phyloP scores from a whole-genome alignment of 2,329 filamentous ascomycete genomes.

The Elsinoe batatas region DNA sequence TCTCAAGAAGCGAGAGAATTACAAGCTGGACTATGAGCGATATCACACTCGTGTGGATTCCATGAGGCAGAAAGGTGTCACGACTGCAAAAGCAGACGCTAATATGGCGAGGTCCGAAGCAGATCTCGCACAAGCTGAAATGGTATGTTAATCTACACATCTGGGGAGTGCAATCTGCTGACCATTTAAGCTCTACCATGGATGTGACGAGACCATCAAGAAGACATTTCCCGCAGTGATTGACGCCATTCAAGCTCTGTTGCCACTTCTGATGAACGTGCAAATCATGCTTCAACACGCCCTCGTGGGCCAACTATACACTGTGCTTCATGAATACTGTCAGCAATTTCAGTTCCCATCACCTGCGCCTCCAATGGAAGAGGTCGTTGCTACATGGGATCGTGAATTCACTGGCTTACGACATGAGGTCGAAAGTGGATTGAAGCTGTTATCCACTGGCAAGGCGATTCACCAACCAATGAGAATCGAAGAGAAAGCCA shows the following conservation, averaged over 20 bases:
- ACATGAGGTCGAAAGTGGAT: conserved; percentile 52
- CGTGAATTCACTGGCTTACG: conserved; percentile 53
- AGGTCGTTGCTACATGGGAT: conserved; percentile 59
- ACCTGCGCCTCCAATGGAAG: conserved; percentile 61
- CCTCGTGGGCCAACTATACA: conserved; percentile 69
- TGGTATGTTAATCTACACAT: conserved; percentile 37
- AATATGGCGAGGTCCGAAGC: conserved; percentile 60
- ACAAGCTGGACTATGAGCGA: conserved; percentile 63
- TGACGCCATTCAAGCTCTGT: conserved; percentile 59
- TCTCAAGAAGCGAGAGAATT: conserved; percentile 73
- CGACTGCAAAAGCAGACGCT: conserved; percentile 63
- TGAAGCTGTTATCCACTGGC: conserved; percentile 55
- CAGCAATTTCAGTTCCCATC: conserved; percentile 59
- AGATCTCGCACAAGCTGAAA: conserved; percentile 55
- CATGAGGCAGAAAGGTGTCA: conserved; percentile 58
- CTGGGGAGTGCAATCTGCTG: neutral
- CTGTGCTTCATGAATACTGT: conserved; percentile 63
- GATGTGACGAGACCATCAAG: conserved; percentile 64
- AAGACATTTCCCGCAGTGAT: conserved; percentile 63
- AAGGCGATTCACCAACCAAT: conserved; percentile 54
- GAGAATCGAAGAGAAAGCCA: conserved; percentile 36
- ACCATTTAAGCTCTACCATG: conserved; percentile 50
- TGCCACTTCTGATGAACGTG: conserved; percentile 59
- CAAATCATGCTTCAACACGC: conserved; percentile 71
- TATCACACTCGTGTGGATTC: conserved; percentile 62